Percentiles rank a stretch among this genome's conserved stretches.
phyloP scores from a whole-genome alignment of 2,329 filamentous ascomycete species.

The Alternaria angustiovoidea region DNA sequence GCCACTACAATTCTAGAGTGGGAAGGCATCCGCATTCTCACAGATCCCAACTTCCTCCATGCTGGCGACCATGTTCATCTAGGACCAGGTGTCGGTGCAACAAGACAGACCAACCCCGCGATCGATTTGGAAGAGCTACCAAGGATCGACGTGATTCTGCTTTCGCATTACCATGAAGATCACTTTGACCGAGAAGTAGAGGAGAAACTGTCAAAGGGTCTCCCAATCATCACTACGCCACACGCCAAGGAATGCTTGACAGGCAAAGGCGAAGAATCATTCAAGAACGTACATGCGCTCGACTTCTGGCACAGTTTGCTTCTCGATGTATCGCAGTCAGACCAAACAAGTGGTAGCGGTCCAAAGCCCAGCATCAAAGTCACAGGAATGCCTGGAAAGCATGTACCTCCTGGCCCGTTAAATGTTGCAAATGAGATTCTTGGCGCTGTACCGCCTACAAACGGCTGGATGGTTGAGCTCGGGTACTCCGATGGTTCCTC shows the following conservation, averaged over 20 bases:
- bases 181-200: constrained; percentile 65
- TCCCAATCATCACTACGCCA: constrained; percentile 70
- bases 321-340: constrained; percentile 51
- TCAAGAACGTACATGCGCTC: constrained; percentile 63
- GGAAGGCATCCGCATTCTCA: constrained; percentile 62
- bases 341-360: constrained; percentile 12
- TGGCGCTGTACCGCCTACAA: constrained; percentile 68
- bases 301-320: constrained; percentile 64
- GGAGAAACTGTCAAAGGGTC: constrained; percentile 57
- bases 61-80: constrained; percentile 72
- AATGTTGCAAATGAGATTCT: constrained; percentile 58
- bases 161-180: constrained; percentile 71
- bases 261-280: constrained; percentile 58
- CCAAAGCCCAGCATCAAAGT: constrained; percentile 61
- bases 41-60: constrained; percentile 66
- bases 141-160: constrained; percentile 65
- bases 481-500: constrained; percentile 53
- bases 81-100: constrained; percentile 67
- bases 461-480: constrained; percentile 72
- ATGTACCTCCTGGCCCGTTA: constrained; percentile 60
- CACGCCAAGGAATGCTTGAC: constrained; percentile 66
- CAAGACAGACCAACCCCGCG: constrained; percentile 65
- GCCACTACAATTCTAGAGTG: constrained; percentile 66
- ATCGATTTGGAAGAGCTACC: constrained; percentile 68
- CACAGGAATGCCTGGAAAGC: constrained; percentile 71